phyloP scores from a whole-genome alignment of 768 basidiomycete species.

The Mycena rosella region DNA sequence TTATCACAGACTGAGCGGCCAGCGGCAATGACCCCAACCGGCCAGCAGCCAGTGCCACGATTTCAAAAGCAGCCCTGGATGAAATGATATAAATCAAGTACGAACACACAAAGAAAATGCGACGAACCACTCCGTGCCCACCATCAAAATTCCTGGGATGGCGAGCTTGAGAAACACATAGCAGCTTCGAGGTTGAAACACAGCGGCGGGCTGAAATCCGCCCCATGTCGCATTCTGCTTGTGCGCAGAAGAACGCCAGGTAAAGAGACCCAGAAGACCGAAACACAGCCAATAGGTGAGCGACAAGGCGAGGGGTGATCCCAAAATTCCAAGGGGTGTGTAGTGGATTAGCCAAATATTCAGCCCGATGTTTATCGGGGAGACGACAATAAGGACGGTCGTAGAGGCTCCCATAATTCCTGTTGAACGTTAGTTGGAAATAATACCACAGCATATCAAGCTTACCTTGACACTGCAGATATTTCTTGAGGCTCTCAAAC shows the following conservation, averaged over 20 bases:
- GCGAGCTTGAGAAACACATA: constrained; percentile 72
- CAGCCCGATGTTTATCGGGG: constrained; percentile 73
- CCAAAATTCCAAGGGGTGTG: constrained; percentile 72
- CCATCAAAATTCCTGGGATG: constrained; percentile 83
- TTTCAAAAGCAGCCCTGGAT: constrained; percentile 83
- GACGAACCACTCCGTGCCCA: constrained; percentile 82
- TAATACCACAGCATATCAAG: not conserved
- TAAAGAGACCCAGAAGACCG: constrained; percentile 62
- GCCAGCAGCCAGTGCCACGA: constrained; percentile 83
- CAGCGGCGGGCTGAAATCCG: constrained; percentile 60
- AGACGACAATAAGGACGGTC: constrained; percentile 68
- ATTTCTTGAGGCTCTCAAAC: constrained; percentile 84
- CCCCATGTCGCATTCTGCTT: constrained; percentile 73
- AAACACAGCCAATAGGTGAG: constrained; percentile 81
- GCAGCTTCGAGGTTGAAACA: constrained; percentile 65
- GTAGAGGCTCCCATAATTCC: constrained; percentile 85
- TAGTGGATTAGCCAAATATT: constrained; percentile 74
- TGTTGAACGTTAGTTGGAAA: constrained; percentile 39
- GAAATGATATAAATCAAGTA: not conserved
- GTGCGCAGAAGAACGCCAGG: constrained; percentile 65
- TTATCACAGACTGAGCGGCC: constrained; percentile 83
- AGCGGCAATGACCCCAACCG: constrained; percentile 74
- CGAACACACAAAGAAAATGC: not conserved
- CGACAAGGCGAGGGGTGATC: constrained; percentile 76
- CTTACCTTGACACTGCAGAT: constrained; percentile 83